phyloP scores from a whole-genome alignment of 73 alveolate genomes.

The Paraurostyla sp. region DNA sequence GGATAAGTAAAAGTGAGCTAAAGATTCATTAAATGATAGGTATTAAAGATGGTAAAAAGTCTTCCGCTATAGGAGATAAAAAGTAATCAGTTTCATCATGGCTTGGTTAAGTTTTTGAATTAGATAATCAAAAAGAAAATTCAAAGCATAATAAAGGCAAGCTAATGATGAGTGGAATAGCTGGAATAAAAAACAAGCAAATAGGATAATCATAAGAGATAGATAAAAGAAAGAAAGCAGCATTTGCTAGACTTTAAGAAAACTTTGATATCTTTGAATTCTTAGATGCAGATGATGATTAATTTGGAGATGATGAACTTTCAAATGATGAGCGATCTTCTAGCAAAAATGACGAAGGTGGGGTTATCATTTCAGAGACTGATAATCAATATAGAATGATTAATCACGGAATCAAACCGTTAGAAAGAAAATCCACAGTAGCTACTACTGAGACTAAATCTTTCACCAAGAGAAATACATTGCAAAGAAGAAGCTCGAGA shows the following conservation, averaged over 20 bases:
- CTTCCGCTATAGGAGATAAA: background rate
- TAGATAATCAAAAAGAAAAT: conserved; percentile 16
- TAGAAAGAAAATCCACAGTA: conserved; percentile 26
- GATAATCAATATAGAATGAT: background rate
- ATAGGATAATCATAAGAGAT: background rate
- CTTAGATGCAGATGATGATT: conserved; percentile 38
- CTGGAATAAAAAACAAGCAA: conserved; percentile 30
- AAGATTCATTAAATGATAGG: background rate
- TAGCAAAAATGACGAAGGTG: background rate
- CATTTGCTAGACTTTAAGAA: background rate
- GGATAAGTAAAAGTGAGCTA: background rate
- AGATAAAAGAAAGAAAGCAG: conserved; percentile 6
- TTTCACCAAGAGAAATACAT: background rate
- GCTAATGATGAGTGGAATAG: conserved; percentile 23
- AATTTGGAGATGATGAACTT: conserved; percentile 40
- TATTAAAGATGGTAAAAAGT: background rate
- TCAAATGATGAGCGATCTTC: background rate
- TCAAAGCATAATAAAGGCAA: background rate
- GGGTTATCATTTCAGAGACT: background rate
- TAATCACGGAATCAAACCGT: background rate
- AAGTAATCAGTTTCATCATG: conserved; percentile 15
- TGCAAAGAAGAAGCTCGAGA: background rate
- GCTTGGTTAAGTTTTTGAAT: conserved; percentile 54
- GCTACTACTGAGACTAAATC: conserved; percentile 51
- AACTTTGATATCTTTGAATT: conserved; percentile 54